Conservation (phyloP, 2,329 filamentous ascomycete species). For the Lizonia empirigonia region DNA sequence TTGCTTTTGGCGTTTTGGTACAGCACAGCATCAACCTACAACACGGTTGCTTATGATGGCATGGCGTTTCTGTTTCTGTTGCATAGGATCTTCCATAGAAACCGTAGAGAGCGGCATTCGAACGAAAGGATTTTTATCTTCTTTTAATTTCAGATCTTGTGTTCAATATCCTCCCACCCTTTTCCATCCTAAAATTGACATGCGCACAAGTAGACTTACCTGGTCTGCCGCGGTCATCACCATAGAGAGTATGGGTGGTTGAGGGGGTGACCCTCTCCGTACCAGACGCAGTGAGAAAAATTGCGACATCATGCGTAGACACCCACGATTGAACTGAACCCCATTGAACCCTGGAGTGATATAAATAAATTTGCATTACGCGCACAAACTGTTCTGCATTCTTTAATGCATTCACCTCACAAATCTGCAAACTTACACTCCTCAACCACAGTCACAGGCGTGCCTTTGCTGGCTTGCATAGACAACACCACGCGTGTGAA, state of each 20-base stretch:
- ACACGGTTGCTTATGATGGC: slow-evolving; percentile 14
- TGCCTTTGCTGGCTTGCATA: too few species aligned
- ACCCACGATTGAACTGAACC: neutral
- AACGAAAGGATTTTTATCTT: slow-evolving; percentile 2
- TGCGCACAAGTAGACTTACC: too few species aligned
- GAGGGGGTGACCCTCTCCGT: slow-evolving; percentile 3
- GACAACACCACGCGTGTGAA: too few species aligned
- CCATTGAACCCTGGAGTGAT: too few species aligned
- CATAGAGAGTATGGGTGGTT: slow-evolving; percentile 4
- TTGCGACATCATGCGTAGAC: neutral
- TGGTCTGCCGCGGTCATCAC: too few species aligned
- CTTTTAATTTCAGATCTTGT: neutral
- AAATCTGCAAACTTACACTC: neutral
- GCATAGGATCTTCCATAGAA: slow-evolving; percentile 14
- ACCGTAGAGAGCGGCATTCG: slow-evolving; percentile 11
- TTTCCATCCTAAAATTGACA: too few species aligned
- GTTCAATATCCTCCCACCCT: neutral
- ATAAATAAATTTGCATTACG: neutral
- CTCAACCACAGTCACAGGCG: neutral
- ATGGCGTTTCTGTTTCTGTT: slow-evolving; percentile 7
- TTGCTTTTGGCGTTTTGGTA: slow-evolving; percentile 8
- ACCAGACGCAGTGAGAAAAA: neutral
- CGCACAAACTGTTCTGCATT: neutral
- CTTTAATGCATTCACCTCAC: neutral
- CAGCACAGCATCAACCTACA: slow-evolving; percentile 9